Percentiles rank a stretch among this genome's conserved stretches.
These are phyloP conservation scores for Coriaria nepalensis DNA, from an alignment of 306 rosid species.

Conservation along the genomic window DNA sequence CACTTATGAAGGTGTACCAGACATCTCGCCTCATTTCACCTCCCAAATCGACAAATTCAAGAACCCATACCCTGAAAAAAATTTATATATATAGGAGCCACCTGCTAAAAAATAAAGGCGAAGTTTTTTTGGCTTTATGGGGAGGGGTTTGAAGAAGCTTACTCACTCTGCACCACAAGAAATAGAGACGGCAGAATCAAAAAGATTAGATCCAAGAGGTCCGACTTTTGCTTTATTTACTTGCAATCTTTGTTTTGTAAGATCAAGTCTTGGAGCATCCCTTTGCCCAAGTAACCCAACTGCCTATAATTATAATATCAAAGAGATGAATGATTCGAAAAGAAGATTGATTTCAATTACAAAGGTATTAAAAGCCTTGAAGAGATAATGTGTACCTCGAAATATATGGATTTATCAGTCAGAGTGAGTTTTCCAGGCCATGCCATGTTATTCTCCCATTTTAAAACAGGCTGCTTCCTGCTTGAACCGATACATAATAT, in stretches of 20 bases:
- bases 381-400: conserved; percentile 50
- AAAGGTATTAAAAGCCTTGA: neutral
- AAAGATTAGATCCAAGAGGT: conserved; percentile 72
- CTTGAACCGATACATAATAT: conserved; percentile 72
- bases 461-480: conserved; percentile 74
- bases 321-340: conserved; percentile 16
- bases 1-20: conserved; percentile 82
- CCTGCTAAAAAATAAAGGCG: no score
- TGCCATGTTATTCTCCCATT: conserved; percentile 92
- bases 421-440: conserved; percentile 96
- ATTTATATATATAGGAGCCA: conserved; percentile 1
- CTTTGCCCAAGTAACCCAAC: conserved; percentile 52
- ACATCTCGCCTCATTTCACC: conserved; percentile 97
- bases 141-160: conserved; percentile 26
- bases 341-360: conserved; percentile 7
- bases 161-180: conserved; percentile 60
- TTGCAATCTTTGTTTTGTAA: conserved; percentile 35
- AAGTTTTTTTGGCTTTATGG: neutral
- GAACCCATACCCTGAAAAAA: conserved; percentile 53
- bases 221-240: conserved; percentile 92
- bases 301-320: conserved; percentile 36
- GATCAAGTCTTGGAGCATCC: conserved; percentile 66
- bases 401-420: conserved; percentile 79
- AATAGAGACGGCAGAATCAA: conserved; percentile 91
- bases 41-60: conserved; percentile 92